These are phyloP conservation scores for Discostella stelligeroides DNA, from an alignment of 108 stramenopile species.

Conservation along the genomic window DNA sequence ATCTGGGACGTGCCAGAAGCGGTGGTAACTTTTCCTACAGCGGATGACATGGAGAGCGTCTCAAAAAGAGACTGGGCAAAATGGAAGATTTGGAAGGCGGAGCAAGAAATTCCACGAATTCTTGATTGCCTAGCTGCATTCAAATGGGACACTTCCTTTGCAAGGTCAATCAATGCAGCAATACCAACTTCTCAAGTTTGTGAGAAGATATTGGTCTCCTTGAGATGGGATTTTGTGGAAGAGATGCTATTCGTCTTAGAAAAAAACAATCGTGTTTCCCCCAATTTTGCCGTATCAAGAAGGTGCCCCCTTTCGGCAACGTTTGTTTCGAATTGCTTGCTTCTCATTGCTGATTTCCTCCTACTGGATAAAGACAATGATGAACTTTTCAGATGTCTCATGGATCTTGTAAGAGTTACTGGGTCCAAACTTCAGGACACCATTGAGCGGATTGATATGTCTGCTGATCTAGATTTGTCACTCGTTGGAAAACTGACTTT, in stretches of 20 bases:
- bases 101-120: conserved; percentile 10
- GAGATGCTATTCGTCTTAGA: conserved; percentile 25
- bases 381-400: not conserved
- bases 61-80: conserved; percentile 1
- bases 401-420: not conserved
- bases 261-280: conserved; percentile 16
- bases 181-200: not conserved
- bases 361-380: conserved; percentile 6
- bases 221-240: conserved; percentile 29
- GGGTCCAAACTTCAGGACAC: not conserved
- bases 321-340: conserved; percentile 20
- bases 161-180: not conserved
- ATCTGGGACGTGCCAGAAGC: conserved; percentile 26
- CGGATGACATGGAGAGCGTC: conserved; percentile 18
- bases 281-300: conserved; percentile 18
- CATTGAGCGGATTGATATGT: not conserved
- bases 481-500: not conserved
- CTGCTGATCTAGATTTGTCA: not conserved
- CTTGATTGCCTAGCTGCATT: conserved; percentile 2
- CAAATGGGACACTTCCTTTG: conserved; percentile 21
- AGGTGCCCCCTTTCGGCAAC: conserved; percentile 28
- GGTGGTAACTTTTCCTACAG: conserved; percentile 26
- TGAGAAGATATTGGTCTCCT: conserved; percentile 1
- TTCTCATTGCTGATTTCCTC: conserved; percentile 14
- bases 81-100: conserved; percentile 25